phyloP scores from a whole-genome alignment of 495 filamentous ascomycete species.

The Ramalina intermedia region DNA sequence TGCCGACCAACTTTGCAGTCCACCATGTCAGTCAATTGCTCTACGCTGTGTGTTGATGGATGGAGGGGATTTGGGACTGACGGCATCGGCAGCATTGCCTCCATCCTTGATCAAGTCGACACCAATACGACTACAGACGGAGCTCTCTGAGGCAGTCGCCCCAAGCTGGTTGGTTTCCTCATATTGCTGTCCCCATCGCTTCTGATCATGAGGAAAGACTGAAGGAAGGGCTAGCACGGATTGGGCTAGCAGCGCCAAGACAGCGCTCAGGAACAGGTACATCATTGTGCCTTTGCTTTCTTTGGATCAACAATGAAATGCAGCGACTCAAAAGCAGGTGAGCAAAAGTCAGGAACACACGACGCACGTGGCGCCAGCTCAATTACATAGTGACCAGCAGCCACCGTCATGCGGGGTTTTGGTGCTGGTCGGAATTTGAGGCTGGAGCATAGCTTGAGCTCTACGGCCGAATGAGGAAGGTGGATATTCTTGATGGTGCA shows the following conservation, averaged over 20 bases:
- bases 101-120: slow-evolving; percentile 52
- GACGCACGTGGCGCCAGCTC: too few species aligned
- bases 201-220: neutral
- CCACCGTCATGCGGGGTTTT: too few species aligned
- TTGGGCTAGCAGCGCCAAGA: slow-evolving; percentile 2
- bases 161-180: slow-evolving; percentile 35
- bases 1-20: slow-evolving; percentile 43
- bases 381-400: too few species aligned
- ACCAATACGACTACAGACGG: slow-evolving; percentile 63
- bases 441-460: too few species aligned
- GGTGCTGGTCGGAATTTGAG: too few species aligned
- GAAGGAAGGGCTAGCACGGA: neutral
- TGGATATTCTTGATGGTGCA: too few species aligned
- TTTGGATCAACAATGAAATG: too few species aligned
- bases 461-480: too few species aligned
- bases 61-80: slow-evolving; percentile 14
- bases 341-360: too few species aligned
- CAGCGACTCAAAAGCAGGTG: too few species aligned
- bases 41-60: neutral
- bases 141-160: slow-evolving; percentile 67
- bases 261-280: neutral
- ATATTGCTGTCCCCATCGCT: slow-evolving; percentile 4
- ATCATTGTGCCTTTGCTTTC: too few species aligned
- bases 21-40: neutral
- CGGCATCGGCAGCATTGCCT: slow-evolving; percentile 64